These are phyloP conservation scores for Macadamia integrifolia DNA, from an alignment of 164 flowering plant genomes.

Conservation along the genomic window DNA sequence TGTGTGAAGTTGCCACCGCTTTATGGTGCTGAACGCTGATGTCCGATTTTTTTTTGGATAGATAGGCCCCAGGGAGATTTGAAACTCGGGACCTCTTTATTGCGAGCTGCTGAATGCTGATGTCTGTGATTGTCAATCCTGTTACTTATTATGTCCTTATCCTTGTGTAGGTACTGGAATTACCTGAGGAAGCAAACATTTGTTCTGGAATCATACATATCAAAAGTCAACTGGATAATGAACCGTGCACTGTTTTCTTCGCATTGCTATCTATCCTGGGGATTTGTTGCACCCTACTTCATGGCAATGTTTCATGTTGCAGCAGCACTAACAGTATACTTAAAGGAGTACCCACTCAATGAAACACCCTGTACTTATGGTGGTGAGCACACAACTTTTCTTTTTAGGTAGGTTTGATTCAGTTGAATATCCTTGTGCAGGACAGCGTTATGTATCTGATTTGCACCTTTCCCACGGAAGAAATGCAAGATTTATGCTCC, in stretches of 20 bases:
- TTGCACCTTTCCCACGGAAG: background rate
- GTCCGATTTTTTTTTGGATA: no score
- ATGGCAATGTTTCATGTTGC: conserved; percentile 69
- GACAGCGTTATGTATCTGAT: background rate
- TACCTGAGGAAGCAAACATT: conserved; percentile 97
- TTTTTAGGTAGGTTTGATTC: conserved; percentile 24
- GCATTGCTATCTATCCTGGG: conserved; percentile 96
- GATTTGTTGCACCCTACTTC: conserved; percentile 75
- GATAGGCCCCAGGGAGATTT: no score
- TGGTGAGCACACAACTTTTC: conserved; percentile 38
- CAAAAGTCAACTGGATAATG: conserved; percentile 80
- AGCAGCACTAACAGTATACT: conserved; percentile 49
- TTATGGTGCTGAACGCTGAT: no score
- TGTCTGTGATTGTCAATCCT: no score
- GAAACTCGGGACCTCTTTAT: no score
- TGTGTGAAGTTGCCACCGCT: no score
- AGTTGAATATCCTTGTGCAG: conserved; percentile 2
- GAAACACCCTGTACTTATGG: conserved; percentile 30
- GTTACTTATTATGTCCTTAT: background rate
- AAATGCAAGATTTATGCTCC: conserved; percentile 1
- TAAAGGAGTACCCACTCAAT: conserved; percentile 26
- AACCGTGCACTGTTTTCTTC: conserved; percentile 77
- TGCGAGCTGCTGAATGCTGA: no score
- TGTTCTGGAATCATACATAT: conserved; percentile 81
- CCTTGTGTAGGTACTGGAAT: conserved; percentile 82